Conservation (phyloP, 176 grass and related monocot species). For the Oryza glumipatula region DNA sequence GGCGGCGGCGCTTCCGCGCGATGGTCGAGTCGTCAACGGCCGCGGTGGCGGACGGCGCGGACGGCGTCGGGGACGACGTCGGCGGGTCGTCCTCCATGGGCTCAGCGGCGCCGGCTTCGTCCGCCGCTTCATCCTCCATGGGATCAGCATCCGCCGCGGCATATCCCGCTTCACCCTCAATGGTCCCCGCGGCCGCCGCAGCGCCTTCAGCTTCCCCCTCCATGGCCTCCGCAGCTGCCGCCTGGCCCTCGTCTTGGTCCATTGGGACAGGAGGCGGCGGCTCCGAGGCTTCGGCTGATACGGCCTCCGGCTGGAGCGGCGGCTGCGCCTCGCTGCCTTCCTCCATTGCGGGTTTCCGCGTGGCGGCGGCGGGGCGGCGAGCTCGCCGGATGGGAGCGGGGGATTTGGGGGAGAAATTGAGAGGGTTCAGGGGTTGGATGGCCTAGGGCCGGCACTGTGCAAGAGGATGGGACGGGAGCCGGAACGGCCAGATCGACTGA, state of each 20-base stretch:
- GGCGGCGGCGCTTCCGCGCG: conserved; percentile 75
- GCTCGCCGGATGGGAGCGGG: conserved; percentile 1
- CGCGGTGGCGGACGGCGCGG: conserved; percentile 36
- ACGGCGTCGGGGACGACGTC: conserved; percentile 56
- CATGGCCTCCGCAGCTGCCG: conserved; percentile 9
- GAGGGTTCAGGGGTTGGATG: conserved; percentile 37
- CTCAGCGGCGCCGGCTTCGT: not conserved
- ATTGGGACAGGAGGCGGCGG: conserved; percentile 14
- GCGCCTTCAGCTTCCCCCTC: not conserved
- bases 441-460: conserved; percentile 36
- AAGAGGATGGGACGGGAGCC: not conserved
- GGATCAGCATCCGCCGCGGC: conserved; percentile 20
- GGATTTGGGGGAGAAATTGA: conserved; percentile 35
- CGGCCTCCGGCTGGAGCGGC: not conserved
- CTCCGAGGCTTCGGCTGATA: conserved; percentile 17
- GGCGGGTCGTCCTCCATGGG: conserved; percentile 68
- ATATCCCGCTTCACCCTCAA: conserved; percentile 50
- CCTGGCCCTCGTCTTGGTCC: conserved; percentile 41
- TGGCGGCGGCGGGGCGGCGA: conserved; percentile 27
- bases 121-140: conserved; percentile 51
- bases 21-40: conserved; percentile 48
- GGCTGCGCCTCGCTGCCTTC: conserved; percentile 27
- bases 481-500: not conserved
- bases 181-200: conserved; percentile 15
- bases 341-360: conserved; percentile 33